These are phyloP conservation scores for Phoma sp. DNA, from an alignment of 2,329 filamentous ascomycete species.

Conservation along the genomic window DNA sequence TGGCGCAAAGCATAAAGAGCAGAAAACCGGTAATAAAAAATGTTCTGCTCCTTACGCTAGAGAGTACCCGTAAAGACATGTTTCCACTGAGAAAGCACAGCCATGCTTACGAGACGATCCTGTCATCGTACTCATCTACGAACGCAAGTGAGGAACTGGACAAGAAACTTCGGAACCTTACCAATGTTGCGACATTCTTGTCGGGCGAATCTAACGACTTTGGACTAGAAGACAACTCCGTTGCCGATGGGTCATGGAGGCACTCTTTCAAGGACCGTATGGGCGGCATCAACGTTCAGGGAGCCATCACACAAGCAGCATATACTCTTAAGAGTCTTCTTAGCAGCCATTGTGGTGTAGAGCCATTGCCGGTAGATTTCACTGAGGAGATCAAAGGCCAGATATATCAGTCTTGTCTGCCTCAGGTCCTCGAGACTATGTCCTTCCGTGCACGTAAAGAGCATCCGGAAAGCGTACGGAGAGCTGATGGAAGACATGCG, in stretches of 20 bases:
- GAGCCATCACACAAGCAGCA: slow-evolving; percentile 26
- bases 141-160: slow-evolving; percentile 18
- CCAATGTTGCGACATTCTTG: slow-evolving; percentile 18
- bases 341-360: slow-evolving; percentile 27
- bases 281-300: slow-evolving; percentile 24
- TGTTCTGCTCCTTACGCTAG: slow-evolving; percentile 23
- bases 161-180: slow-evolving; percentile 16
- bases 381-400: slow-evolving; percentile 22
- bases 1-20: slow-evolving; percentile 5
- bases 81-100: slow-evolving; percentile 23
- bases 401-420: slow-evolving; percentile 25
- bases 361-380: slow-evolving; percentile 26
- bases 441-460: background rate
- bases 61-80: slow-evolving; percentile 28
- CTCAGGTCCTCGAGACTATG: slow-evolving; percentile 22
- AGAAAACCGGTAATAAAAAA: slow-evolving; percentile 23
- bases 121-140: slow-evolving; percentile 14
- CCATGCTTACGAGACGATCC: slow-evolving; percentile 21
- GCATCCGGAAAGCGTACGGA: background rate
- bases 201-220: slow-evolving; percentile 21
- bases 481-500: background rate
- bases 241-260: slow-evolving; percentile 9
- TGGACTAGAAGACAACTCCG: background rate
- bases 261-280: slow-evolving; percentile 21
- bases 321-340: slow-evolving; percentile 27